These are phyloP conservation scores for Pseudozyma sp. DNA, from an alignment of 1,284 basidiomycete genomes.

Conservation along the genomic window DNA sequence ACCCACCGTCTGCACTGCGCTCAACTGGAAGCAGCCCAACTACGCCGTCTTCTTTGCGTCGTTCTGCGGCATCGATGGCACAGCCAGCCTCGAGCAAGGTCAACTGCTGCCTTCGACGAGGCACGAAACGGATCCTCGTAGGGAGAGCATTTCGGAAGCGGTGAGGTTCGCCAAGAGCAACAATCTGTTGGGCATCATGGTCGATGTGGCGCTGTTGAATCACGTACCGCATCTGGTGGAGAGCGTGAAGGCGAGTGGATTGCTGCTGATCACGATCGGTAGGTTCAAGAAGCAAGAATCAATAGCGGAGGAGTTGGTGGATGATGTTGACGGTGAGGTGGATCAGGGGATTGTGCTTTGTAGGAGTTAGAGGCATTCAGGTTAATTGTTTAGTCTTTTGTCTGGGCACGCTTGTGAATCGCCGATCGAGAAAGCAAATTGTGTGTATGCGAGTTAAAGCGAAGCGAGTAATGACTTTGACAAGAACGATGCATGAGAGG, in stretches of 20 bases:
- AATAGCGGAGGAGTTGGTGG: conserved; percentile 10
- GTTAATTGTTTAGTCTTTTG: background rate
- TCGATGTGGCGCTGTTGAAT: conserved; percentile 78
- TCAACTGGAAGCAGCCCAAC: conserved; percentile 99
- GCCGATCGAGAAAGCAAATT: no score
- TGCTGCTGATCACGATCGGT: conserved; percentile 66
- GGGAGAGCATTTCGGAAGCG: conserved; percentile 83
- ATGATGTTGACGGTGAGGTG: conserved; percentile 55
- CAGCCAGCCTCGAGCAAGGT: conserved; percentile 22
- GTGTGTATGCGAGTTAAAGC: no score
- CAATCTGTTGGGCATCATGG: conserved; percentile 91
- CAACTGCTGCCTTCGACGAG: conserved; percentile 68
- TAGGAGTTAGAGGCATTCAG: conserved; percentile 30
- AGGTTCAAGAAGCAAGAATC: conserved; percentile 17
- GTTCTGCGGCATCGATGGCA: conserved; percentile 78
- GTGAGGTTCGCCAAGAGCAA: conserved; percentile 94
- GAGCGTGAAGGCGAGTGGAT: conserved; percentile 62
- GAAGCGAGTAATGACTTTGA: no score
- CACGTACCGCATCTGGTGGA: conserved; percentile 61
- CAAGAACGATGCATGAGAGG: no score
- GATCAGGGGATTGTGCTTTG: conserved; percentile 57
- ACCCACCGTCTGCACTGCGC: conserved; percentile 73
- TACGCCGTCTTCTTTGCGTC: conserved; percentile 95
- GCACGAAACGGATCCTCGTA: conserved; percentile 72
- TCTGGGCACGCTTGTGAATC: no score